These are phyloP conservation scores for Rugonectria rugulosa DNA, from an alignment of 2,329 filamentous ascomycete genomes.

Conservation along the genomic window DNA sequence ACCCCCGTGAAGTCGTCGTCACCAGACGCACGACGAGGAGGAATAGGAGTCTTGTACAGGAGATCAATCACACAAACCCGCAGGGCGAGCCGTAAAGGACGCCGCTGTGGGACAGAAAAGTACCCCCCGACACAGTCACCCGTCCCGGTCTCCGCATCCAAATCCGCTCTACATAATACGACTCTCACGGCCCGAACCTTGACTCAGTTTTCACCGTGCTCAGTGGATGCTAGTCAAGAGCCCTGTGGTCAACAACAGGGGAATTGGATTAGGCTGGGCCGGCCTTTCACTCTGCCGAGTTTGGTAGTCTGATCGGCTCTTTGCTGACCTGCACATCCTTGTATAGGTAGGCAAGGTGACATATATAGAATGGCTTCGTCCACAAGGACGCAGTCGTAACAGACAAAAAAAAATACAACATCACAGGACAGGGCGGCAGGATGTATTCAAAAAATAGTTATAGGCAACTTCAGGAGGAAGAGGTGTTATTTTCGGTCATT, in stretches of 20 bases:
- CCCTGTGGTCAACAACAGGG: no score
- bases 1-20: conserved; percentile 2
- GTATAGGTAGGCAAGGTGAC: no score
- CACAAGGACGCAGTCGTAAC: conserved; percentile 8
- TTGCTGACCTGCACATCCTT: no score
- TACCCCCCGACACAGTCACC: background rate
- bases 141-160: background rate
- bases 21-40: conserved; percentile 12
- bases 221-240: no score
- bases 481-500: conserved; percentile 16
- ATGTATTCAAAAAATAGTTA: conserved; percentile 6
- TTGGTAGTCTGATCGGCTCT: no score
- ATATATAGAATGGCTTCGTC: no score
- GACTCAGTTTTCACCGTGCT: no score
- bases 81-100: background rate
- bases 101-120: background rate
- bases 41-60: background rate
- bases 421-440: background rate
- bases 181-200: background rate
- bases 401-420: no score
- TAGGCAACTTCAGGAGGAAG: conserved; percentile 10
- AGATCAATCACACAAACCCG: conserved; percentile 1
- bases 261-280: no score
- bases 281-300: no score
- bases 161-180: background rate